phyloP scores from a whole-genome alignment of 345 rosid genomes.

The Corymbia maculata region DNA sequence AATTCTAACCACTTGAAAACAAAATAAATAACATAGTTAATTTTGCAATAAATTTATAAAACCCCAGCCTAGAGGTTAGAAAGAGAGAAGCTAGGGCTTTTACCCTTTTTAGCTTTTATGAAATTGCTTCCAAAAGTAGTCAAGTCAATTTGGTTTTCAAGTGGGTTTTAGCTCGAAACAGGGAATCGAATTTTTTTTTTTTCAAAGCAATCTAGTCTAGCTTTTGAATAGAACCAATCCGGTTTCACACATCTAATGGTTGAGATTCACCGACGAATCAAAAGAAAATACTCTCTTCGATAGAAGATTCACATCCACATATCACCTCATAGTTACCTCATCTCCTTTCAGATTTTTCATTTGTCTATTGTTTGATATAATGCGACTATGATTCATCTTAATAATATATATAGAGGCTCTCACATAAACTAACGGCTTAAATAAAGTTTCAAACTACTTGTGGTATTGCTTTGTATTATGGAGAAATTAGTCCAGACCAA shows the following conservation, averaged over 20 bases:
- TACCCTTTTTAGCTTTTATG: background rate
- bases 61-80: background rate
- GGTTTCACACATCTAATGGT: background rate
- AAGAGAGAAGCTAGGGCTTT: background rate
- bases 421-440: background rate
- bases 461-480: background rate
- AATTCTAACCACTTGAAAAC: accelerated
- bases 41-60: no score
- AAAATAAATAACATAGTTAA: no score
- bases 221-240: no score
- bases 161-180: accelerated
- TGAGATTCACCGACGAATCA: background rate
- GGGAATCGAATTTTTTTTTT: no score
- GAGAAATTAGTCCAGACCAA: background rate
- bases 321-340: background rate
- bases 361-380: accelerated
- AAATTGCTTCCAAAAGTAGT: no score
- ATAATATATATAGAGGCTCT: background rate
- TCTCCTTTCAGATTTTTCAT: background rate
- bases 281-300: accelerated
- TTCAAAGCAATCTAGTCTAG: no score
- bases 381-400: background rate
- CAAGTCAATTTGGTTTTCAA: no score
- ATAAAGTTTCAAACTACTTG: background rate
- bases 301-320: accelerated